phyloP scores from a whole-genome alignment of 2,329 filamentous ascomycete species.

The Xylaria polymorpha region DNA sequence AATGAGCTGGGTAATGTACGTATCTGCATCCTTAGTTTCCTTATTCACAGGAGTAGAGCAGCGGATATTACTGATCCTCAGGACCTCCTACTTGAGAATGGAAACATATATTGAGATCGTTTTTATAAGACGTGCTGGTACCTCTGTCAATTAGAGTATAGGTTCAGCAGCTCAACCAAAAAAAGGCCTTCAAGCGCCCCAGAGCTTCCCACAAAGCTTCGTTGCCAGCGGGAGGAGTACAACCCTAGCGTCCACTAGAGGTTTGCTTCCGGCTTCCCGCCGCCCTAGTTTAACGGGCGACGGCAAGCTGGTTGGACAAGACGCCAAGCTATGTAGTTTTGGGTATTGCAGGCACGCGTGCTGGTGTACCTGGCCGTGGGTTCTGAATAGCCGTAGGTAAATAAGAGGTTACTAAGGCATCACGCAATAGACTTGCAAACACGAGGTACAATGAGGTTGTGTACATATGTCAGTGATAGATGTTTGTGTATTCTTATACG shows the following conservation, averaged over 20 bases:
- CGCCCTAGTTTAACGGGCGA: not conserved
- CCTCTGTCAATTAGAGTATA: too few species aligned
- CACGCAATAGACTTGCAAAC: not conserved
- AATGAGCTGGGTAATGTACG: too few species aligned
- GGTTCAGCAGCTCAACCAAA: too few species aligned
- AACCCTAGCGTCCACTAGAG: not conserved
- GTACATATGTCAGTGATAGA: not conserved
- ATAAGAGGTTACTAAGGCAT: not conserved
- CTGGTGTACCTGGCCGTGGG: not conserved
- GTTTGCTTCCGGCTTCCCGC: not conserved
- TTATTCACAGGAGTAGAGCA: too few species aligned
- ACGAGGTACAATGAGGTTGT: not conserved
- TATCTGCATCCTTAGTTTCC: too few species aligned
- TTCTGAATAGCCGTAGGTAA: not conserved
- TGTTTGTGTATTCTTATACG: not conserved
- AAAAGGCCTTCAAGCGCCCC: too few species aligned
- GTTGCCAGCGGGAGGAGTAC: not conserved
- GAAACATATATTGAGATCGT: too few species aligned
- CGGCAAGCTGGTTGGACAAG: not conserved
- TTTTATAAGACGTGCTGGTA: too few species aligned
- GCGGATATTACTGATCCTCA: too few species aligned
- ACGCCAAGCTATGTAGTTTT: not conserved
- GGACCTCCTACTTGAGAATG: too few species aligned
- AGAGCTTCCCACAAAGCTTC: not conserved
- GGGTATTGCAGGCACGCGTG: not conserved